A percentile compares a stretch with the other conserved stretches of the same genome.
Conservation (phyloP, 208 protist species). For the Tritrichomonas musculus region DNA sequence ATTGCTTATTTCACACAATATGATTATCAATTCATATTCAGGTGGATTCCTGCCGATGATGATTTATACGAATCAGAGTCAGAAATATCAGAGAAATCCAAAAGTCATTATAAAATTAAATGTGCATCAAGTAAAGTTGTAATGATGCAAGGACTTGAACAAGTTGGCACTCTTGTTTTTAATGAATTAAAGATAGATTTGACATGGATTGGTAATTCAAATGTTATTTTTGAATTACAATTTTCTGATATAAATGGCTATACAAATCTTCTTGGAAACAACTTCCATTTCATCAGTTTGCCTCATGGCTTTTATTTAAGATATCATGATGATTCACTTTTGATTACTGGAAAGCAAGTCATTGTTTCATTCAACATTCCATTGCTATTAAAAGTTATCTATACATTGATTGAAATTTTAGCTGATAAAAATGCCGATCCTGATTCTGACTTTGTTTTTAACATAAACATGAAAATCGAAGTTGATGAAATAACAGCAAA, state of each 20-base stretch:
- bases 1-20: background rate
- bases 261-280: background rate
- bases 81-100: too few species aligned
- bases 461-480: background rate
- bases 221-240: background rate
- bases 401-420: background rate
- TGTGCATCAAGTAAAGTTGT: background rate
- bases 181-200: background rate
- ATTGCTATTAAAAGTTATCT: background rate
- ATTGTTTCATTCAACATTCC: background rate
- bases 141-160: background rate
- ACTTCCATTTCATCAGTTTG: background rate
- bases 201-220: background rate
- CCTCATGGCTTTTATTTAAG: background rate
- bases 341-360: background rate
- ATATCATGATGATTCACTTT: background rate
- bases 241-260: background rate
- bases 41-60: background rate
- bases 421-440: background rate
- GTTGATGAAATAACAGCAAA: too few species aligned
- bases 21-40: background rate
- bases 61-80: background rate
- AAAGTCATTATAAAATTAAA: background rate
- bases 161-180: background rate
- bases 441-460: background rate